phyloP scores from a whole-genome alignment of 2,329 filamentous ascomycete genomes.

The Fusarium nurragi region DNA sequence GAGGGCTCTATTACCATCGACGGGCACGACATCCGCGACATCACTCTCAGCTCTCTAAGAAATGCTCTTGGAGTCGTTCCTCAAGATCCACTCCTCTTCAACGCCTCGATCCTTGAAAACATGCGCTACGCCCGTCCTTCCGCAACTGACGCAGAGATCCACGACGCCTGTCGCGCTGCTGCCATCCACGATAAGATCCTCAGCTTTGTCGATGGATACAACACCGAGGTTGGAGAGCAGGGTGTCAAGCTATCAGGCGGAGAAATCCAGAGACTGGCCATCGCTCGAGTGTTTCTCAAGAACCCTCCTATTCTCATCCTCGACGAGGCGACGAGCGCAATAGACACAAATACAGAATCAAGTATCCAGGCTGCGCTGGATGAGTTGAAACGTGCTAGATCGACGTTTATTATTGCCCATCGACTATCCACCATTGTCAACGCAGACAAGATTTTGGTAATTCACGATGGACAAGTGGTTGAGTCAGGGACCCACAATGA shows the following conservation, averaged over 20 bases:
- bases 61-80: constrained; percentile 70
- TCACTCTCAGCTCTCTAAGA: constrained; percentile 66
- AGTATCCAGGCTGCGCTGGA: constrained; percentile 58
- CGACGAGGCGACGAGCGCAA: constrained; percentile 72
- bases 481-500: constrained; percentile 62
- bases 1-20: constrained; percentile 65
- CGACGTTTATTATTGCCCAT: constrained; percentile 62
- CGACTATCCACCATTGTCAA: constrained; percentile 53
- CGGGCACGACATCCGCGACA: constrained; percentile 66
- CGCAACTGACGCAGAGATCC: constrained; percentile 69
- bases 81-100: constrained; percentile 72
- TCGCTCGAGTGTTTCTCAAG: constrained; percentile 64
- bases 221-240: constrained; percentile 62
- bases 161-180: constrained; percentile 68
- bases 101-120: constrained; percentile 71
- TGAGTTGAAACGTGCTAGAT: constrained; percentile 57
- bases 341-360: constrained; percentile 56
- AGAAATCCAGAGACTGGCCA: constrained; percentile 65
- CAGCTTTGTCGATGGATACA: constrained; percentile 62
- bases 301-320: constrained; percentile 69
- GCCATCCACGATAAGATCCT: constrained; percentile 72
- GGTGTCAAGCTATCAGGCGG: constrained; percentile 66
- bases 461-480: constrained; percentile 60
- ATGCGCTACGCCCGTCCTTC: constrained; percentile 69
- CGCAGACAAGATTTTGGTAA: constrained; percentile 63